These are phyloP conservation scores for Nannochloropsis granulata DNA, from an alignment of 108 stramenopile genomes.

Conservation along the genomic window DNA sequence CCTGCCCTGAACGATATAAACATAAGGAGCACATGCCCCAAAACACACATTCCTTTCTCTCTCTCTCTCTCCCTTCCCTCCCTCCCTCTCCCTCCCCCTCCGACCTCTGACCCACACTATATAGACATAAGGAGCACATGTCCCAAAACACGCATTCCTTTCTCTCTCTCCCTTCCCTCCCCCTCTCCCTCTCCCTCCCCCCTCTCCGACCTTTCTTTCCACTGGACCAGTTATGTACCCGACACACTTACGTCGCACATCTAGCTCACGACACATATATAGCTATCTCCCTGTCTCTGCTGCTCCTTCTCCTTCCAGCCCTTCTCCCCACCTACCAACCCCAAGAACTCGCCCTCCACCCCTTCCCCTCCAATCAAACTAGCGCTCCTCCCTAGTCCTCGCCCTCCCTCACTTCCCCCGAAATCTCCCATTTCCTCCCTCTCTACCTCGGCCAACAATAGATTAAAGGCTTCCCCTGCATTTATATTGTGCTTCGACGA, in stretches of 20 bases:
- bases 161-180: no score
- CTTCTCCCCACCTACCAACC: neutral
- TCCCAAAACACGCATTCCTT: no score
- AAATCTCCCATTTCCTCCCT: neutral
- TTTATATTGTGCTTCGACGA: neutral
- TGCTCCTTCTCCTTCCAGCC: neutral
- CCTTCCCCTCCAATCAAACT: neutral
- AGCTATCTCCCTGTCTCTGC: neutral
- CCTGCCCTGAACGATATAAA: no score
- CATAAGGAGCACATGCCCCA: no score
- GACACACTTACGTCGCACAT: no score
- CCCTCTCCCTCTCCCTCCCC: no score
- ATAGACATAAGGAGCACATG: no score
- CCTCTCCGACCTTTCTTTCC: neutral
- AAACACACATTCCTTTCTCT: no score
- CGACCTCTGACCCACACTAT: no score
- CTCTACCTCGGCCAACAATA: neutral
- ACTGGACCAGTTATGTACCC: neutral
- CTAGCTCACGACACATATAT: neutral
- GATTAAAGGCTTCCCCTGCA: neutral
- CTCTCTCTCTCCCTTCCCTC: no score
- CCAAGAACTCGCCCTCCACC: neutral
- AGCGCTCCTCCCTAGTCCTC: neutral
- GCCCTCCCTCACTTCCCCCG: neutral
- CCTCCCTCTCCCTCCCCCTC: no score